These are phyloP conservation scores for Trichodelitschia bisporula DNA, from an alignment of 495 filamentous ascomycete species.

Conservation along the genomic window DNA sequence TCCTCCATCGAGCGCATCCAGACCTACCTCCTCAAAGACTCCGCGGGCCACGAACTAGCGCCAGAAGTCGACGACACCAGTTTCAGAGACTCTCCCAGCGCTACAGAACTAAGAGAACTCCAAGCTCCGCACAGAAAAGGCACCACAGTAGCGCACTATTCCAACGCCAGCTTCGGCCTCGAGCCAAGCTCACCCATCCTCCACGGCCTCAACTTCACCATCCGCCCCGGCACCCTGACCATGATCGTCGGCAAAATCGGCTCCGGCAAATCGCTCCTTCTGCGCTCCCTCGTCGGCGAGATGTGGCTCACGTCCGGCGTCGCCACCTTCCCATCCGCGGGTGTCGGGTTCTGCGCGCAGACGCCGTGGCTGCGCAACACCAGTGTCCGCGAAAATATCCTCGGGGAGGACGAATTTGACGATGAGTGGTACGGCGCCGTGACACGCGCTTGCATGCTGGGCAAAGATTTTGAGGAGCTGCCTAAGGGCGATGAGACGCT, in stretches of 20 bases:
- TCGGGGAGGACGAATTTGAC: constrained; percentile 4
- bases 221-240: constrained; percentile 2
- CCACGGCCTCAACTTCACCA: constrained; percentile 2
- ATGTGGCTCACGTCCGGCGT: constrained; percentile 1
- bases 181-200: constrained; percentile 3
- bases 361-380: constrained; percentile 8
- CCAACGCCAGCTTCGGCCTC: constrained; percentile 3
- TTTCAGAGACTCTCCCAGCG: too few species aligned
- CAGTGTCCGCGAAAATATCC: constrained; percentile 7
- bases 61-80: too few species aligned
- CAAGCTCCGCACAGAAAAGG: not conserved
- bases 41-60: not conserved
- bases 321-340: not conserved
- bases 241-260: constrained; percentile 6
- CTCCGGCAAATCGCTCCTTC: constrained; percentile 7
- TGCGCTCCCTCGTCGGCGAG: constrained; percentile 6
- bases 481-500: constrained; percentile 5
- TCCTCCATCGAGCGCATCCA: constrained; percentile 4
- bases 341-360: constrained; percentile 7
- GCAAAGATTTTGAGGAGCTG: constrained; percentile 4
- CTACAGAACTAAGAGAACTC: too few species aligned
- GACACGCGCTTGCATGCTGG: constrained; percentile 4
- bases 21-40: constrained; percentile 1
- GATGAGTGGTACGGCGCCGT: constrained; percentile 5
- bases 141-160: not conserved